These are phyloP conservation scores for Paracorniculantispora psalliotae DNA, from an alignment of 2,329 filamentous ascomycete genomes.

Conservation along the genomic window DNA sequence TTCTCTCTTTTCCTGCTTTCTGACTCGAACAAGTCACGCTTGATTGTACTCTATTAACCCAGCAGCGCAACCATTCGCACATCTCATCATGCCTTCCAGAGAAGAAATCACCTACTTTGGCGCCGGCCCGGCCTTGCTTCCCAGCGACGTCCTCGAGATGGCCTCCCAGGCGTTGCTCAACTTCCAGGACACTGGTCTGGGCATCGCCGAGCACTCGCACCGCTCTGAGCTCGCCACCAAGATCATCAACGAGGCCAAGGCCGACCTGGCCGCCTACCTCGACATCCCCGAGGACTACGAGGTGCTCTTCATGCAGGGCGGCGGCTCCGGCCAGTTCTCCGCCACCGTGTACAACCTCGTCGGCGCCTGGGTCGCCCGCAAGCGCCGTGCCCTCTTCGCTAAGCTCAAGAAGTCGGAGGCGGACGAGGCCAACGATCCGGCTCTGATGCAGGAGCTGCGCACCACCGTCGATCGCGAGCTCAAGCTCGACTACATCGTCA, in stretches of 20 bases:
- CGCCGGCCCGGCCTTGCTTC: conserved; percentile 82
- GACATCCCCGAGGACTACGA: conserved; percentile 85
- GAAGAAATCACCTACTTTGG: conserved; percentile 81
- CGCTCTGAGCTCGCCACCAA: conserved; percentile 72
- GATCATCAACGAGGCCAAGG: conserved; percentile 75
- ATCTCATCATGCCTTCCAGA: conserved; percentile 61
- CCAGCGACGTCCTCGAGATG: conserved; percentile 72
- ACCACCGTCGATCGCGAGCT: conserved; percentile 64
- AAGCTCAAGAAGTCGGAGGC: conserved; percentile 48
- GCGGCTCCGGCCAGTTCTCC: conserved; percentile 81
- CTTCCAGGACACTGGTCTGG: conserved; percentile 75
- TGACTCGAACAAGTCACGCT: background rate
- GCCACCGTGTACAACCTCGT: conserved; percentile 81
- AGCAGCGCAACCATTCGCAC: background rate
- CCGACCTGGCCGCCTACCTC: conserved; percentile 65
- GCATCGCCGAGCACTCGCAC: conserved; percentile 81
- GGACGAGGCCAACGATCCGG: conserved; percentile 41
- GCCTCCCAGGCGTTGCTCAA: conserved; percentile 76
- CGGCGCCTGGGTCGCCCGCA: conserved; percentile 71
- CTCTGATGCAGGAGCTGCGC: conserved; percentile 54
- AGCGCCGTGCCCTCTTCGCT: conserved; percentile 54
- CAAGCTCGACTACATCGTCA: conserved; percentile 84
- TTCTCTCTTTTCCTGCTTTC: background rate
- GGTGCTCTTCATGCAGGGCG: conserved; percentile 80
- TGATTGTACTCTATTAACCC: conserved; percentile 1